A percentile compares a stretch with the other conserved stretches of the same genome.
Conservation (phyloP, 2,329 filamentous ascomycete genomes). For the Elsinoe ampelina region DNA sequence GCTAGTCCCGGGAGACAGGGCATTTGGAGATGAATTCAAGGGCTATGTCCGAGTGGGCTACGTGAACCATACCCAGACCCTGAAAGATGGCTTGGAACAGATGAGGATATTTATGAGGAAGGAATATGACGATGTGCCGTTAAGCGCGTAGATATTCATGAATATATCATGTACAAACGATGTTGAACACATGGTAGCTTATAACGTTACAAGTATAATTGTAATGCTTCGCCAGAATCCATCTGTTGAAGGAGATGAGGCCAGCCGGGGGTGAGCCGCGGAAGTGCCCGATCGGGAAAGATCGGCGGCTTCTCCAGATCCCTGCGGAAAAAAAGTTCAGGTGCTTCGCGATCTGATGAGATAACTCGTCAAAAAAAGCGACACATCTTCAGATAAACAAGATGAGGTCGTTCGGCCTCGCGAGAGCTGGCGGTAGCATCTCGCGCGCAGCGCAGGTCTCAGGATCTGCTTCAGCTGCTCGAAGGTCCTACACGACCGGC, state of each 20-base stretch:
- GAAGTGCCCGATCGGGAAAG: neutral
- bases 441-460: neutral
- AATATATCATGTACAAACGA: too few relatives aligned
- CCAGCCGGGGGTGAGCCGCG: too few relatives aligned
- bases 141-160: constrained; percentile 16
- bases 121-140: constrained; percentile 43
- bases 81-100: constrained; percentile 55
- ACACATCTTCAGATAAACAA: constrained; percentile 3
- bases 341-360: neutral
- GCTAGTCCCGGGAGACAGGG: constrained; percentile 62
- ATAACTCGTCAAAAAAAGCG: neutral
- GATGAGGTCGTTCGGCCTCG: constrained; percentile 6
- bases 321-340: constrained; percentile 7
- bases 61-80: constrained; percentile 59
- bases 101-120: constrained; percentile 47
- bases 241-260: too few relatives aligned
- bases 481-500: neutral
- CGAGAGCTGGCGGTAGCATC: constrained; percentile 1
- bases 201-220: too few relatives aligned
- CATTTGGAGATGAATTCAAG: constrained; percentile 65
- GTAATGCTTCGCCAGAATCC: too few relatives aligned
- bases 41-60: constrained; percentile 73
- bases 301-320: neutral
- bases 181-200: too few relatives aligned
- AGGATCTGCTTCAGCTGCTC: neutral